phyloP scores from a whole-genome alignment of 2,329 filamentous ascomycete species.

The Aspergillus sp. region DNA sequence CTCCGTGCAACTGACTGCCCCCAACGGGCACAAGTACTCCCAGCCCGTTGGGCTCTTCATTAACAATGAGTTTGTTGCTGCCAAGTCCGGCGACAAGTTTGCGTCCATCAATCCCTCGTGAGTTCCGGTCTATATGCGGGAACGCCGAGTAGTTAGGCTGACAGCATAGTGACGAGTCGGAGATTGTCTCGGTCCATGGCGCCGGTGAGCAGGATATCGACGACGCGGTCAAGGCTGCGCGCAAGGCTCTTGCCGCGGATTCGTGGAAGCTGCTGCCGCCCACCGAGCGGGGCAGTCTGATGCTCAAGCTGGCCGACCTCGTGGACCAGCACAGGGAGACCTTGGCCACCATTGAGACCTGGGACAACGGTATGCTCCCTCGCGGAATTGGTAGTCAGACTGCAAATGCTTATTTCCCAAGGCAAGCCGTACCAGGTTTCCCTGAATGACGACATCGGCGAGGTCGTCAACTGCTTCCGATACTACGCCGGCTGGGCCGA shows the following conservation, averaged over 20 bases:
- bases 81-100: conserved; percentile 55
- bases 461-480: conserved; percentile 61
- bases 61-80: conserved; percentile 68
- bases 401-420: conserved; percentile 1
- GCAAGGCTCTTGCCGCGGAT: conserved; percentile 26
- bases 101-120: conserved; percentile 58
- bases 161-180: conserved; percentile 53
- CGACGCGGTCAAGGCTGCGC: conserved; percentile 24
- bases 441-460: conserved; percentile 58
- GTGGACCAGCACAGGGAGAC: conserved; percentile 56
- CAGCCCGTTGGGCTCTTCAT: conserved; percentile 75
- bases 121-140: conserved; percentile 6
- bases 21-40: conserved; percentile 62
- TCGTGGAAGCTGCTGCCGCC: conserved; percentile 25
- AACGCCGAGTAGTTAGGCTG: conserved; percentile 4
- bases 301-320: conserved; percentile 62
- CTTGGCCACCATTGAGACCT: conserved; percentile 60
- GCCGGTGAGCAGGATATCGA: conserved; percentile 26
- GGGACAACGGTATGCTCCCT: conserved; percentile 57
- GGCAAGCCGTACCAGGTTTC: conserved; percentile 37
- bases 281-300: conserved; percentile 56
- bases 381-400: too few species aligned
- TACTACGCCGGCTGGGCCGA: conserved; percentile 89
- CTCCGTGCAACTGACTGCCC: conserved; percentile 55
- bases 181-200: conserved; percentile 64